Base-by-base conservation (phyloP, 2,329 filamentous ascomycete genomes). In the Alternaria sp. region DNA sequence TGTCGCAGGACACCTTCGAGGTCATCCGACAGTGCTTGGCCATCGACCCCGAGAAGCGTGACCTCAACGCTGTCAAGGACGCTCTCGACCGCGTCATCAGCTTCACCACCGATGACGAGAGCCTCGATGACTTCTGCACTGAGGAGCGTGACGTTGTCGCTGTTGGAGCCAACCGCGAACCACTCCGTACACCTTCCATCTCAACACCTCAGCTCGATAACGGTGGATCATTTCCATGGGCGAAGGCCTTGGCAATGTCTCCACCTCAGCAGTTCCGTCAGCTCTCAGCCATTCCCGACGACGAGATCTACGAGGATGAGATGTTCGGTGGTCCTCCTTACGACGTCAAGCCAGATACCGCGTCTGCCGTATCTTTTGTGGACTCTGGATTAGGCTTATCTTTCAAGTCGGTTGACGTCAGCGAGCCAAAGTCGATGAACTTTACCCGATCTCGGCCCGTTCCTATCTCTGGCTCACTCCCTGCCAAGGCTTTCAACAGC, bases 1-100 rank as follows among this genome's bases (percentile, higher is more conserved):
- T 99, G 94, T 98, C 94, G 51, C 93, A 97, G 79, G 95, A 99
- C 79, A 97, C 95, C 0, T 99, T 92, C 74, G 93, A 97, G 79
- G 92, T 99, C 68, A 88, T 99, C 79, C 88, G 90, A 53, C 87
- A 96, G 80, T 96, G 92, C 78, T 88, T 99, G 87, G 92, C 92
- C 71, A 82, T 99, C 69, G 94, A 99, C 75, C 95, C 95, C 11
- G 87, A 86, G 78, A 96, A 93, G 84, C 91, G 95, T 56, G 96
- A 94, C 34, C 84, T 99, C 49, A 83, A 86, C 32, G 91, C 88
- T 61, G 89, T 93, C 62, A 92, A 92, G 68, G 87, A 92, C 52
- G 91, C 92, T 54, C 87, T 99, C 34, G 81, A 89, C 64, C 90
- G 91, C 54, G 90, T 92, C 49, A 86, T 97, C 68, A 94, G 89